Evolutionary conservation across 179 eudicot genomes (phyloP).

Genomic region (Corrigiola litoralis): DNA sequence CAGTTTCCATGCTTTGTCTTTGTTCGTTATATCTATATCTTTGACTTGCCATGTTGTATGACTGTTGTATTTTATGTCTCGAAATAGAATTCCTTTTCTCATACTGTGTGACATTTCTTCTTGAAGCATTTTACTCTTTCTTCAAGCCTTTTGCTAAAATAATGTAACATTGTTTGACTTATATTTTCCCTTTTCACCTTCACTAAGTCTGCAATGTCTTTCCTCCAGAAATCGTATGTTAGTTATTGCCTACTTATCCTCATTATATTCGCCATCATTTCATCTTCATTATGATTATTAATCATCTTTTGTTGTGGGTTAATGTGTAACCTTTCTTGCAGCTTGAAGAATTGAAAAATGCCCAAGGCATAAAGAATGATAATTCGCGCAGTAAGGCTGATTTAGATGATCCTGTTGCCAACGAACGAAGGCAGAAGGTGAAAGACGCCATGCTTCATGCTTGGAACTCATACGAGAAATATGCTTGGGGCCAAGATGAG

Average conservation of each 20-base stretch:
- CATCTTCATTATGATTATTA: neutral
- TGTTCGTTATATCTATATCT: slow-evolving; percentile 9
- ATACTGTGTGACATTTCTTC: too few species aligned
- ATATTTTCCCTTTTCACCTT: too few species aligned
- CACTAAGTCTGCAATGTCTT: too few species aligned
- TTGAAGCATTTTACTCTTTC: too few species aligned
- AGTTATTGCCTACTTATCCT: too few species aligned
- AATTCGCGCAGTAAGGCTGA: slow-evolving; percentile 17
- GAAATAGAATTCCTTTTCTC: too few species aligned
- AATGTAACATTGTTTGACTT: too few species aligned
- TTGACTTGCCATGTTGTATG: neutral
- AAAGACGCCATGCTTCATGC: slow-evolving; percentile 99
- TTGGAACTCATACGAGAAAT: slow-evolving; percentile 96
- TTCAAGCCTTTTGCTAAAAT: too few species aligned
- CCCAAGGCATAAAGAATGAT: slow-evolving; percentile 28
- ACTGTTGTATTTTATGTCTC: too few species aligned
- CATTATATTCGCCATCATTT: neutral
- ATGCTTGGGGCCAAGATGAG: slow-evolving; percentile 99
- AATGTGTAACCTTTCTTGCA: slow-evolving; percentile 22
- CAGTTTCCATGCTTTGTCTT: neutral
- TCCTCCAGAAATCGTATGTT: too few species aligned
- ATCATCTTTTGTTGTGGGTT: neutral
- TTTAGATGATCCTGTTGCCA: slow-evolving; percentile 57
- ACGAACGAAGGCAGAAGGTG: slow-evolving; percentile 76
- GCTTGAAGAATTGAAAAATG: slow-evolving; percentile 60